These are phyloP conservation scores for Potentilla sterilis DNA, from an alignment of 306 rosid genomes.

Conservation along the genomic window DNA sequence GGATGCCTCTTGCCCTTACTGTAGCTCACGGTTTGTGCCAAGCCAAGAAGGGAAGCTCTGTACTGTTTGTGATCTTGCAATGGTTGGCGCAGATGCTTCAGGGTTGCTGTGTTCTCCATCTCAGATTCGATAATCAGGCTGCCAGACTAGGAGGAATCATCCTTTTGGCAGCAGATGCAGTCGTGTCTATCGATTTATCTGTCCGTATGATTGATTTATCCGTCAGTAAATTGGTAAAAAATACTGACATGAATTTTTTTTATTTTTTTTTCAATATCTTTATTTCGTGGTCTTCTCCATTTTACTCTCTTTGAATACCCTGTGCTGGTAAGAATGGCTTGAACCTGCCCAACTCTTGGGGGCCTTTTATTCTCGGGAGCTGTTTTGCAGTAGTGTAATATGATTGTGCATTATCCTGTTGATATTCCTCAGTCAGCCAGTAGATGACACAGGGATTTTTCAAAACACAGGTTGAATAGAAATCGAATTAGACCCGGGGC, in stretches of 20 bases:
- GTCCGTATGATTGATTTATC: background rate
- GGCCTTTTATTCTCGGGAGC: background rate
- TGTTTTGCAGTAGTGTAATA: background rate
- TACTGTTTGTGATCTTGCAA: constrained; percentile 79
- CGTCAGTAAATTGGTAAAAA: constrained; percentile 31
- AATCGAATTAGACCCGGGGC: too few relatives aligned
- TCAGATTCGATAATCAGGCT: constrained; percentile 66
- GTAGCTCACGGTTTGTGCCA: constrained; percentile 84
- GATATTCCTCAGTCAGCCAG: background rate
- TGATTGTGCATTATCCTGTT: background rate
- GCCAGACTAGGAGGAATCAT: constrained; percentile 32
- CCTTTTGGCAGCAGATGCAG: constrained; percentile 35
- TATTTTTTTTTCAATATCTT: constrained; percentile 18
- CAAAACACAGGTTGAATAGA: too few relatives aligned
- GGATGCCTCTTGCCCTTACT: constrained; percentile 79
- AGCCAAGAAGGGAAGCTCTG: constrained; percentile 76
- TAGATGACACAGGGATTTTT: too few relatives aligned
- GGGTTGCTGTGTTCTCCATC: constrained; percentile 85
- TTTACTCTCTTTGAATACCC: constrained; percentile 1
- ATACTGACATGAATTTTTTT: constrained; percentile 23
- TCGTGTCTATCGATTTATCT: background rate
- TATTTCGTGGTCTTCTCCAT: background rate
- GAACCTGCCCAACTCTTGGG: background rate
- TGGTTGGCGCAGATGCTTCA: constrained; percentile 88
- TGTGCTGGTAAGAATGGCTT: too few relatives aligned